These are phyloP conservation scores for Leishmania gerbilli DNA, from an alignment of 208 protist species.

Conservation along the genomic window DNA sequence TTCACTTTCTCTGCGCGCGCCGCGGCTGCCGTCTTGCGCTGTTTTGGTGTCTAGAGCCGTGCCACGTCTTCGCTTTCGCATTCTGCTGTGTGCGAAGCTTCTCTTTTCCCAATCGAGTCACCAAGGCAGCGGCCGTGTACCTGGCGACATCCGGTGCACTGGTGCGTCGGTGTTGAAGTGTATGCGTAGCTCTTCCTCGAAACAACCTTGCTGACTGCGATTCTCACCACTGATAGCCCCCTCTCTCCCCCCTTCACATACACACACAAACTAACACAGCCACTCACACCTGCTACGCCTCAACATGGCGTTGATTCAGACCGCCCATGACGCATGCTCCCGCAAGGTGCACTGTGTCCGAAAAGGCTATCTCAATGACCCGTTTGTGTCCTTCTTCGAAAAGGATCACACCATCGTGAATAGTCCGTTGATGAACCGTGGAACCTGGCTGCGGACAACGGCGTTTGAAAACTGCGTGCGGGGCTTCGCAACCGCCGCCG, in stretches of 20 bases:
- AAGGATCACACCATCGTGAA: slow-evolving; percentile 88
- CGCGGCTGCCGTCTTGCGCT: neutral
- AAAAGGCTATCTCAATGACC: slow-evolving; percentile 87
- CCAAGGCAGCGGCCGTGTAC: neutral
- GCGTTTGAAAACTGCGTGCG: slow-evolving; percentile 81
- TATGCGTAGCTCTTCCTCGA: neutral
- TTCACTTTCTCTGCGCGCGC: neutral
- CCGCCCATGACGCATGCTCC: slow-evolving; percentile 87
- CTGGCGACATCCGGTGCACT: neutral
- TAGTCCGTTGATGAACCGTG: slow-evolving; percentile 92
- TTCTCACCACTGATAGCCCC: neutral
- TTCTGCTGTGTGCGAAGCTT: neutral
- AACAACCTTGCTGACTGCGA: neutral
- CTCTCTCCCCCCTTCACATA: neutral
- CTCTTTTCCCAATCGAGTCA: neutral
- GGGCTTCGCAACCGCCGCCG: slow-evolving; percentile 46
- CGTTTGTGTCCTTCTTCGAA: slow-evolving; percentile 79
- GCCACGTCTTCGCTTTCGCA: neutral
- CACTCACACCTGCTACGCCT: neutral
- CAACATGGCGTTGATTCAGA: slow-evolving; percentile 83
- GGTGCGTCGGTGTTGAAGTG: neutral
- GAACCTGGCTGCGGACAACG: slow-evolving; percentile 86
- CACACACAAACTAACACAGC: neutral
- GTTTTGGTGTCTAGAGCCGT: neutral
- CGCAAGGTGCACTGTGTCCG: slow-evolving; percentile 87